Evolutionary conservation across 208 protist genomes (phyloP), one percentile per base, ranked within the genome.

Genomic region (Dictyostelium gargantuum): DNA sequence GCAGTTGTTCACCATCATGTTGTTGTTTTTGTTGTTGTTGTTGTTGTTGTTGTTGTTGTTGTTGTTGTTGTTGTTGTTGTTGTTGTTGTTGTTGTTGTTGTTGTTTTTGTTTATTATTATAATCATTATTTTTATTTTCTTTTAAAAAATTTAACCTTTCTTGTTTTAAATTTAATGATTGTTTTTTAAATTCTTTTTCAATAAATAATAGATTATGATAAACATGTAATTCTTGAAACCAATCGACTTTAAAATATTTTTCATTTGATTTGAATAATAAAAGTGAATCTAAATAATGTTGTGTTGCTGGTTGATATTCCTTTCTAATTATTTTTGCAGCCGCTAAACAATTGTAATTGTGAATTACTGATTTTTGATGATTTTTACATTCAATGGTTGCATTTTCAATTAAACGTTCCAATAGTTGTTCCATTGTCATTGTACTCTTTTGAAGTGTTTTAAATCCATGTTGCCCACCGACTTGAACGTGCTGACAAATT

Each of bases 341-440:
- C 1, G 82, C 82, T 10, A 89, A 52, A 52, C 82, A 89, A 42
- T 68, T 68, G 13, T 48, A 46, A 0, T 35, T 1, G 40, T 89
- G 70, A 4, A 89, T 56, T 13, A 89, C 5, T 0, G 52, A 38
- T 29, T 68, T 76, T 40, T 89, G 82, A 46, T 52, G 1, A 26
- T 54, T 63, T 29, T 79, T 89, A 40, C 35, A 17, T 19, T 89
- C 82, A 9, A 79, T 6, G 1, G 82, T 63, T 13, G 82, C 44
- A 68, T 89, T 89, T 42, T 89, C 82, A 40, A 89, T 66, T 15
- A 89, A 29, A 3, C 82, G 0, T 1, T 79, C 68, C 6, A 89
- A 40, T 21, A 89, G 5, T 35, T 89, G 21, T 21, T 79, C 82
- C 82, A 89, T 89, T 35, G 82, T 89, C 82, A 89, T 89, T 0